Base-by-base conservation (phyloP, 1,139 yeast species). In the Diutina pseudorugosa region DNA sequence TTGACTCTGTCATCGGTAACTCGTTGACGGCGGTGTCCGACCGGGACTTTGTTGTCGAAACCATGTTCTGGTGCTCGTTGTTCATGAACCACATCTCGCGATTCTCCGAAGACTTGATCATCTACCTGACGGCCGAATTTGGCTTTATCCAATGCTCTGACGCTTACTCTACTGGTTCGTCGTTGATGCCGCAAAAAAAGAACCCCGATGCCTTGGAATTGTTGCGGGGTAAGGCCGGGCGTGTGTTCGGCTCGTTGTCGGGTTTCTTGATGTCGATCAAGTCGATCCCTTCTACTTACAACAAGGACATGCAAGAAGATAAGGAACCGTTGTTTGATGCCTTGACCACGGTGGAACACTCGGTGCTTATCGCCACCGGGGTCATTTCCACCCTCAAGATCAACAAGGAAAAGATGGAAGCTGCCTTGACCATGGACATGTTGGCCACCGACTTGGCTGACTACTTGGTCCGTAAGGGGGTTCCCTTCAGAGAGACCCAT, bases 141-240 rank as follows among this genome's bases (percentile, higher is more conserved):
- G 96, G 96, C 1, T 93, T 94, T 66, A 76, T 93, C 59, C 82
- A 88, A 67, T 78, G 91, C 55, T 94, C 97, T 12, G 99, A 93
- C 67, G 98, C 98, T 33, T 93, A 93, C 71, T 93, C 98, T 1
- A 93, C 99, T 11, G 99, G 99, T 9, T 89, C 97, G 6, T 89
- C 97, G 47, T 77, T 93, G 65, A 93, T 93, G 99, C 99, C 99
- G 25, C 98, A 94, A 70, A 93, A 93, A 82, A 94, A 93, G 71
- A 93, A 93, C 71, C 97, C 98, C 2, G 99, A 93, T 66, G 87
- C 96, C 43, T 76, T 93, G 60, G 99, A 93, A 72, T 76, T 93
- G 58, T 77, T 94, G 64, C 81, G 99, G 70, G 99, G 99, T 55
- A 93, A 93, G 72, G 84, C 95, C 19, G 99, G 99, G 53, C 84